Conservation (phyloP, 1,284 basidiomycete species). For the Xerocomus nothofagi region DNA sequence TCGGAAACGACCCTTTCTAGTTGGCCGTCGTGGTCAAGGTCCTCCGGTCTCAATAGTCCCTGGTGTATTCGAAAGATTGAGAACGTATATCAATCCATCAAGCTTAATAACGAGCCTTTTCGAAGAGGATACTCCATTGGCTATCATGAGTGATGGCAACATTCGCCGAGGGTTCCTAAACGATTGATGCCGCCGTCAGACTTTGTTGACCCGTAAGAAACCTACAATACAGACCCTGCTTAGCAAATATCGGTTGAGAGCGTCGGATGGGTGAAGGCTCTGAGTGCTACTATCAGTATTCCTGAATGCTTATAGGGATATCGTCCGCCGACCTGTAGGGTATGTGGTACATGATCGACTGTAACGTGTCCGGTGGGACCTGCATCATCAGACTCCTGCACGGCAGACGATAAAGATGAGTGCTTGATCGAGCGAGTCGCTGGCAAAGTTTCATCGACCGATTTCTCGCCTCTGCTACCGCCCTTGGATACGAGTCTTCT, state of each 20-base stretch:
- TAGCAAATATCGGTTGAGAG: slow-evolving; percentile 18
- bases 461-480: neutral
- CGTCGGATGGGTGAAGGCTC: slow-evolving; percentile 15
- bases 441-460: neutral
- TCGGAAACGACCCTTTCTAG: slow-evolving; percentile 7
- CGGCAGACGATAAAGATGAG: neutral
- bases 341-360: slow-evolving; percentile 5
- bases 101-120: slow-evolving; percentile 1
- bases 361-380: neutral
- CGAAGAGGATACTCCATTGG: slow-evolving; percentile 9
- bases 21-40: slow-evolving; percentile 2
- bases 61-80: neutral
- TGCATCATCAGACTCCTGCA: neutral
- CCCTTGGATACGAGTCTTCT: slow-evolving; percentile 1
- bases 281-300: neutral
- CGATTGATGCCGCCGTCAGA: neutral
- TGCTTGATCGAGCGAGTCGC: neutral
- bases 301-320: neutral
- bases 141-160: slow-evolving; percentile 15
- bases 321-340: slow-evolving; percentile 1
- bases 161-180: slow-evolving; percentile 11
- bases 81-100: neutral
- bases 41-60: slow-evolving; percentile 8
- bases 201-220: neutral
- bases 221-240: slow-evolving; percentile 4